Evolutionary conservation across 495 filamentous ascomycete genomes (phyloP).

Genomic region (Cudoniella acicularis): DNA sequence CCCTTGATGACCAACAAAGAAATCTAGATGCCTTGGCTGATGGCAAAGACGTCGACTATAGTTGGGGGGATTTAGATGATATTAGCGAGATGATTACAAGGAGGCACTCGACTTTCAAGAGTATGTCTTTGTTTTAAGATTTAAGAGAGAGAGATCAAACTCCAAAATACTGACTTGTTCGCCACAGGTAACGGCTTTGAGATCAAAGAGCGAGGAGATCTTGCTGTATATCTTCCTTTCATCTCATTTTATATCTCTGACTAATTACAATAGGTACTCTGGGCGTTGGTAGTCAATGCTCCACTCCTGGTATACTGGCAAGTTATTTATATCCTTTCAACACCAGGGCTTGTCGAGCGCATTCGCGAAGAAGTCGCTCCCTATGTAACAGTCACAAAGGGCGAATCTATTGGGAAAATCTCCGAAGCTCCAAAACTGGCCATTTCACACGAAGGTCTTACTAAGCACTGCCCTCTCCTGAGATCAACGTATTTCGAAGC

Average conservation of each 20-base stretch:
- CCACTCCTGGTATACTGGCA: slow-evolving; percentile 53
- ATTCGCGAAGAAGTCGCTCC: slow-evolving; percentile 51
- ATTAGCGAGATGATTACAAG: slow-evolving; percentile 45
- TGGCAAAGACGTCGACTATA: slow-evolving; percentile 36
- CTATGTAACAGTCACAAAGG: slow-evolving; percentile 41
- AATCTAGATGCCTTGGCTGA: slow-evolving; percentile 45
- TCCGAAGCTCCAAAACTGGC: slow-evolving; percentile 49
- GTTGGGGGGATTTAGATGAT: slow-evolving; percentile 52
- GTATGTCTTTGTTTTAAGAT: slow-evolving; percentile 4
- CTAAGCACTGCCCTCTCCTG: slow-evolving; percentile 45
- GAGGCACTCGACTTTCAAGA: slow-evolving; percentile 29
- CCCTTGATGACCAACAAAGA: slow-evolving; percentile 44
- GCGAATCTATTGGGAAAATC: slow-evolving; percentile 46
- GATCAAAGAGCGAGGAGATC: slow-evolving; percentile 23
- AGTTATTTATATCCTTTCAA: slow-evolving; percentile 48
- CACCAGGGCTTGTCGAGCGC: slow-evolving; percentile 38
- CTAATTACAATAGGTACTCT: slow-evolving; percentile 35
- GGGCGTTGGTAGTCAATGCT: slow-evolving; percentile 50
- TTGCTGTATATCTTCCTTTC: slow-evolving; percentile 11
- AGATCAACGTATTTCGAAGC: slow-evolving; percentile 53
- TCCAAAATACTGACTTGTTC: too few species aligned
- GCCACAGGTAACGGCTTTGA: slow-evolving; percentile 11
- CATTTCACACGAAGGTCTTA: slow-evolving; percentile 43
- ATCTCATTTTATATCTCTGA: not conserved
- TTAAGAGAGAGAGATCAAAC: not conserved